phyloP scores from a whole-genome alignment of 176 grass and related monocot species.

The Echinochloa phyllopogon region DNA sequence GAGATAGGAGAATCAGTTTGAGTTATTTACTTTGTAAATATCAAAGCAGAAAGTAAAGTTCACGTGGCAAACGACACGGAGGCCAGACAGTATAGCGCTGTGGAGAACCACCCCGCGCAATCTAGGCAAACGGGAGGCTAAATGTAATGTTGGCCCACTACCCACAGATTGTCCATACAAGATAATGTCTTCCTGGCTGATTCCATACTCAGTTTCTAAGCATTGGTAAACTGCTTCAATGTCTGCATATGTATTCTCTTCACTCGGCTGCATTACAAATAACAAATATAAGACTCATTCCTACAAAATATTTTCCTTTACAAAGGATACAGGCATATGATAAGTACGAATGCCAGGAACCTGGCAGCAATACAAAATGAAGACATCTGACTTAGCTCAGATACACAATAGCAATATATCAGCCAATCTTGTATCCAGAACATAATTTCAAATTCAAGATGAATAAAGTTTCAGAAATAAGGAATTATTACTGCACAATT shows the following conservation, averaged over 20 bases:
- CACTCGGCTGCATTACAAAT: constrained; percentile 72
- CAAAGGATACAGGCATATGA: not conserved
- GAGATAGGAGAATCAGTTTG: not conserved
- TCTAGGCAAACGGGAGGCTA: constrained; percentile 87
- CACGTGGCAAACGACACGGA: constrained; percentile 96
- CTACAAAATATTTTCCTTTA: constrained; percentile 10
- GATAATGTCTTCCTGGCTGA: constrained; percentile 96
- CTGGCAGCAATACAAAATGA: constrained; percentile 30
- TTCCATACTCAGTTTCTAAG: constrained; percentile 89
- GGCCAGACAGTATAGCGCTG: constrained; percentile 94
- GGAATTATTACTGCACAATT: constrained; percentile 20
- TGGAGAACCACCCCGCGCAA: constrained; percentile 93
- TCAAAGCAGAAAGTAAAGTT: constrained; percentile 98
- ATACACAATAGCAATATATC: constrained; percentile 8
- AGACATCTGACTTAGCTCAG: constrained; percentile 40
- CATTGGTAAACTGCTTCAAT: constrained; percentile 98
- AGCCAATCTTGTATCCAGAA: constrained; percentile 24
- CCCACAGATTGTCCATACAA: constrained; percentile 99
- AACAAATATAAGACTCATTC: constrained; percentile 43
- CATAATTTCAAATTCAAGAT: constrained; percentile 3
- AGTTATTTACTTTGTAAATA: constrained; percentile 92
- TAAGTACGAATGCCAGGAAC: not conserved
- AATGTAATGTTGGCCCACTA: constrained; percentile 91
- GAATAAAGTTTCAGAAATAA: not conserved
- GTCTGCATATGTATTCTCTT: constrained; percentile 97